Evolutionary conservation across 2,329 filamentous ascomycete genomes (phyloP).

Genomic region (Diplocarpon mali): DNA sequence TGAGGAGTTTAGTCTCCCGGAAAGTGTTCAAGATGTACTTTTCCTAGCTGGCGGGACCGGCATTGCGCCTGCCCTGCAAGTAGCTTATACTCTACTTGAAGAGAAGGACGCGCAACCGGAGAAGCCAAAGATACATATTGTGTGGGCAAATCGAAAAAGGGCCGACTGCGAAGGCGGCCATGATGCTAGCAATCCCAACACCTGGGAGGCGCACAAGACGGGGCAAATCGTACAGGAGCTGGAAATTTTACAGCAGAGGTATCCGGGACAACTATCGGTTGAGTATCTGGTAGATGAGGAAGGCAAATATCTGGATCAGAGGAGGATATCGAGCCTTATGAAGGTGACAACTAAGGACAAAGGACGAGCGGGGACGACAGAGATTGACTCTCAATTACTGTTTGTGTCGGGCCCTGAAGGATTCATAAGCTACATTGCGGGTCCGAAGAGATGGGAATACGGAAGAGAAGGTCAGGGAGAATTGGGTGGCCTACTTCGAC

Average conservation of each 20-base stretch:
- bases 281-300: constrained; percentile 80
- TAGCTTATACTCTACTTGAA: constrained; percentile 51
- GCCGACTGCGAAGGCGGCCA: constrained; percentile 51
- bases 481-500: constrained; percentile 55
- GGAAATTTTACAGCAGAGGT: constrained; percentile 45
- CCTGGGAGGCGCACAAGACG: constrained; percentile 15
- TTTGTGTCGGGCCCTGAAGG: constrained; percentile 85
- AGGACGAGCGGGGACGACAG: constrained; percentile 8
- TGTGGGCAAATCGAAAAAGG: constrained; percentile 68
- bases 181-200: background rate
- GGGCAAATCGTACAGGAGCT: constrained; percentile 52
- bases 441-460: constrained; percentile 63
- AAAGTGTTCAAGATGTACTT: constrained; percentile 46
- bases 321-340: constrained; percentile 34
- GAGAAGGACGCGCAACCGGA: constrained; percentile 25
- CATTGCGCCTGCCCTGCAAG: constrained; percentile 80
- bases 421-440: constrained; percentile 72
- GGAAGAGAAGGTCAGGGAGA: constrained; percentile 67
- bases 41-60: constrained; percentile 91
- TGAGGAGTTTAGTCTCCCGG: constrained; percentile 51
- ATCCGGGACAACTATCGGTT: constrained; percentile 48
- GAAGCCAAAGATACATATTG: constrained; percentile 48
- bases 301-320: constrained; percentile 48
- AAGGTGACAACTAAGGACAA: background rate
- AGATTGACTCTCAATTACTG: constrained; percentile 44